Evolutionary conservation across 2,329 filamentous ascomycete species (phyloP), one percentile per base, ranked within the genome.

Genomic region (Arthroderma sp.): DNA sequence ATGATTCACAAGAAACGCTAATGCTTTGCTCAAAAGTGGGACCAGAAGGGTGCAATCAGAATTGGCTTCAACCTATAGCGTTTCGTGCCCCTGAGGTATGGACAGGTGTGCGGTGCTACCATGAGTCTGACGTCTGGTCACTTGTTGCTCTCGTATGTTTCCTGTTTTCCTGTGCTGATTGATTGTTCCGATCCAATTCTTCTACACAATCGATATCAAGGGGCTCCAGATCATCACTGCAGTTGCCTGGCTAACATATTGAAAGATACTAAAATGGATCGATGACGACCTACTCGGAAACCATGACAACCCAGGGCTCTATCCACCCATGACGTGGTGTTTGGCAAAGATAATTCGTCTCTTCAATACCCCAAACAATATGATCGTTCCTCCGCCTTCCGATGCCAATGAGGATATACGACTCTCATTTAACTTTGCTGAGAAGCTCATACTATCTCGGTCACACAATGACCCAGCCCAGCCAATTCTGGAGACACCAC

Each of bases 101-200:
- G 47, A 34, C 32, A 41, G 43, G 36, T 32, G 40, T 42, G 11
- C 39, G 43, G 31, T 42, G 43, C 36, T 48, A 42, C 32, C 47
- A 48, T 46, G 28, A 29, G 29, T 45, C 46, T 2, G 47, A 48
- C 43, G 40, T 48, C 27, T 48, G 43, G 47, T 48, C 47, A 40
- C 40, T 48, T 43, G 47, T 39, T 36, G 43, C 40, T 31, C 45
- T 43, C 10, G 43, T 48, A 15, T 38, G 46, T 40, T 15, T 28
- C 7, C 28, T 6, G 15, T 22, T 22, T 22, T 3, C 15, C 15
- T 22, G 15, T 22, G 15, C 15, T 22, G 15, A 22, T 22, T 22
- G 15, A 22, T 22, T 22, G 15, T 22, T 22, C 2, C 1, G 15
- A 22, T 22, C 15, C 15, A 22, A 22, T 22, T 22, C 15, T 22